Base-by-base conservation (phyloP, 2,329 filamentous ascomycete genomes). In the Calonectria ilicicola region DNA sequence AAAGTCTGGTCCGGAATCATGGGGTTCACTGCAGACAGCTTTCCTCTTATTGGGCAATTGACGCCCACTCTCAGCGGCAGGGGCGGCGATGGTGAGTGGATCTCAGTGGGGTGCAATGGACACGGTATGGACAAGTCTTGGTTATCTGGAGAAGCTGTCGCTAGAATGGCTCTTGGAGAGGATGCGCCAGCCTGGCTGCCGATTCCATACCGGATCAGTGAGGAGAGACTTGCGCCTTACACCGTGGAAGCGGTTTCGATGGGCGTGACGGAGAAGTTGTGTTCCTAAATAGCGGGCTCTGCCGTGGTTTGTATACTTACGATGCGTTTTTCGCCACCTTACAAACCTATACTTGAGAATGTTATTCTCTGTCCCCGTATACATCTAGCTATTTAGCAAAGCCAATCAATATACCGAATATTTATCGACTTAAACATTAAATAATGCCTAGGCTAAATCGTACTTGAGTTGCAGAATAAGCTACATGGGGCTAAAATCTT, bases 51-150 rank as follows among this genome's bases (percentile, higher is more conserved):
- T 1, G 89, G 88, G 0, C 78, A 80, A 8, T 76, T 89, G 5
- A 71, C 86, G 0, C 82, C 80, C 0, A 76, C 21, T 6, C 21
- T 72, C 0, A 80, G 77, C 0, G 65, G 63, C 6, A 65, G 79
- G n/a, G 56, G 46, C 5, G 72, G 65, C 2, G 68, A 42, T 1
- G 74, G 78, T 0, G 83, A 89, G 75, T 90, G 86, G 87, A 83
- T 89, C 10, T 81, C 85, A 2, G 87, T 86, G 0, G 88, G 86
- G 0, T 89, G 86, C 74, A 84, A 81, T 47, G 87, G 87, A 14
- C 85, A 88, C 10, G 88, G 88, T 3, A 89, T 89, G 87, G 84
- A 85, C 2, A 86, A 85, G 77, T 85, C 86, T 4, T 89, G 87
- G 87, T 80, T 87, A 7, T 86, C 82, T 53, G 88, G 87, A 0